phyloP scores from a whole-genome alignment of 75 land plant species.

The Isoetes taiwanensis region DNA sequence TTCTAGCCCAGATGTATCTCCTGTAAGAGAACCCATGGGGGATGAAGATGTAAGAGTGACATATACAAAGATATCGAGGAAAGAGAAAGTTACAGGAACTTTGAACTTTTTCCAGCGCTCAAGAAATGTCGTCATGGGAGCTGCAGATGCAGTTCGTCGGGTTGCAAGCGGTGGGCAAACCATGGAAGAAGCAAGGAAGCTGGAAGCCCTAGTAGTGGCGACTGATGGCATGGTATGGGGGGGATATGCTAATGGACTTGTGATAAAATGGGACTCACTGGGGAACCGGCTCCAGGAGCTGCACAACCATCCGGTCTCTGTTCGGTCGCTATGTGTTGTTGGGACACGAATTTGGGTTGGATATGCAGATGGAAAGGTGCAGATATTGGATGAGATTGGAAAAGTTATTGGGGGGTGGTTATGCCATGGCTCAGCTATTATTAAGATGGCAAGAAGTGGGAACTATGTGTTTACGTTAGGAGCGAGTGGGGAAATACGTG shows the following conservation, averaged over 20 bases:
- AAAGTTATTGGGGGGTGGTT: conserved; percentile 64
- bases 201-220: conserved; percentile 49
- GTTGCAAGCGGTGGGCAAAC: conserved; percentile 50
- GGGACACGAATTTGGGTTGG: conserved; percentile 75
- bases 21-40: conserved; percentile 20
- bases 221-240: conserved; percentile 79
- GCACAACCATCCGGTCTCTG: conserved; percentile 32
- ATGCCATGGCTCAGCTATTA: conserved; percentile 52
- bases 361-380: conserved; percentile 60
- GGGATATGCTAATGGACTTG: conserved; percentile 59
- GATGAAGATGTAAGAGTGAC: conserved; percentile 53
- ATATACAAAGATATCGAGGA: conserved; percentile 31
- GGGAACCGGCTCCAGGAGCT: conserved; percentile 58
- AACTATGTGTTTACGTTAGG: conserved; percentile 65
- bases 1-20: conserved; percentile 36
- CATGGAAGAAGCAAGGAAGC: conserved; percentile 52
- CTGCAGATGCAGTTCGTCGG: conserved; percentile 94
- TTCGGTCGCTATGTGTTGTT: conserved; percentile 54
- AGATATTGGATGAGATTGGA: conserved; percentile 49
- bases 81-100: conserved; percentile 59
- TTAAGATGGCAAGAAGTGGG: conserved; percentile 51
- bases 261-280: conserved; percentile 74
- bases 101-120: conserved; percentile 71
- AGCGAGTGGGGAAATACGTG: conserved; percentile 73
- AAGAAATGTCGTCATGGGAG: conserved; percentile 71